Evolutionary conservation across 2,329 filamentous ascomycete species (phyloP).

Genomic region (Scopulariopsis brevicaulis): DNA sequence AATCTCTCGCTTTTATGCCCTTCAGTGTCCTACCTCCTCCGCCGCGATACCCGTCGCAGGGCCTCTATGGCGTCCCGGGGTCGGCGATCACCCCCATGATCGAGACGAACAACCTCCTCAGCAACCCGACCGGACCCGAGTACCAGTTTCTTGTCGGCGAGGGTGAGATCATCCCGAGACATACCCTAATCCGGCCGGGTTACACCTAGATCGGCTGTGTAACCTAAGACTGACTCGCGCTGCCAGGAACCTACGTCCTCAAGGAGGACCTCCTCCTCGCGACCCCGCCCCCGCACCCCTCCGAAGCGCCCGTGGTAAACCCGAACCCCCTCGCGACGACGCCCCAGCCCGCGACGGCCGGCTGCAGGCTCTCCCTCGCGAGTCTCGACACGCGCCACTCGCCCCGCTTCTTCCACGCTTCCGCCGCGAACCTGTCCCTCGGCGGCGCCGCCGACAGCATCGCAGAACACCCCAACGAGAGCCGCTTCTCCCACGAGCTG

Average conservation of each 20-base stretch:
- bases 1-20: not conserved
- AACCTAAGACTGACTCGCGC: not conserved
- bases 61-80: conserved; percentile 59
- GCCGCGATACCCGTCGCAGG: conserved; percentile 66
- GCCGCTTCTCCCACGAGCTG: conserved; percentile 47
- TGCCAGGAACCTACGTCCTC: conserved; percentile 71
- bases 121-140: conserved; percentile 69
- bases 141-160: conserved; percentile 90
- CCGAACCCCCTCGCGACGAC: conserved; percentile 84
- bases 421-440: conserved; percentile 35
- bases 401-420: conserved; percentile 41
- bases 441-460: conserved; percentile 33
- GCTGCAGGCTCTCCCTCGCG: conserved; percentile 74
- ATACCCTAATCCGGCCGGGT: not conserved
- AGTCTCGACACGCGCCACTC: conserved; percentile 52
- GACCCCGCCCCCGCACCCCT: conserved; percentile 89
- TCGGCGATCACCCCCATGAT: conserved; percentile 64
- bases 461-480: conserved; percentile 50
- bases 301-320: conserved; percentile 76
- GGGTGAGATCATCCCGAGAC: conserved; percentile 38
- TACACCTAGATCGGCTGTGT: not conserved
- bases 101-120: conserved; percentile 87
- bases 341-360: conserved; percentile 70
- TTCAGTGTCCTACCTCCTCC: conserved; percentile 74
- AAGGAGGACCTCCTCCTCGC: conserved; percentile 87